Conservation (phyloP, 2,329 filamentous ascomycete genomes). For the Aciculosporium take region DNA sequence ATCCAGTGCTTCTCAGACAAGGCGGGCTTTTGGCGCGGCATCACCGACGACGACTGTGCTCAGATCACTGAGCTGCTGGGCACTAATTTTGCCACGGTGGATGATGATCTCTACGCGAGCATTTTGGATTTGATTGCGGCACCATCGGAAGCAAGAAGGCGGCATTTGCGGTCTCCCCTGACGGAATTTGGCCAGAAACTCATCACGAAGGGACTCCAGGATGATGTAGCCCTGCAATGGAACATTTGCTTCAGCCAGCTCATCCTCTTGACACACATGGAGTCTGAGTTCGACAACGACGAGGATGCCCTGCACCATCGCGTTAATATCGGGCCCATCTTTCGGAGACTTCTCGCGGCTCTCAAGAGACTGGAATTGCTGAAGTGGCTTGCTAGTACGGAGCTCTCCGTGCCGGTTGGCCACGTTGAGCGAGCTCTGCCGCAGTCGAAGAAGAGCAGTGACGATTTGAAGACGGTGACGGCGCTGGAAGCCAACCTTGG, state of each 20-base stretch:
- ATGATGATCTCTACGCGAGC: constrained; percentile 38
- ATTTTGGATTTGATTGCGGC: constrained; percentile 32
- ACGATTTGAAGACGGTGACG: constrained; percentile 37
- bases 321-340: constrained; percentile 55
- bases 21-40: constrained; percentile 61
- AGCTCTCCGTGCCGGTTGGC: constrained; percentile 35
- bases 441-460: constrained; percentile 26
- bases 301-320: constrained; percentile 47
- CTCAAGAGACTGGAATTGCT: constrained; percentile 63
- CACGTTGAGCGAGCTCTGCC: constrained; percentile 22
- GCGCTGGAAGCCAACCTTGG: constrained; percentile 45
- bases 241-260: constrained; percentile 70
- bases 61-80: constrained; percentile 57
- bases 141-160: constrained; percentile 29
- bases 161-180: constrained; percentile 37
- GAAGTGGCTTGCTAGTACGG: constrained; percentile 50
- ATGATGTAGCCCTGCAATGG: constrained; percentile 59
- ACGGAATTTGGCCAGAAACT: constrained; percentile 66
- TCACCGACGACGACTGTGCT: constrained; percentile 69
- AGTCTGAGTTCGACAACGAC: constrained; percentile 63
- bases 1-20: constrained; percentile 68
- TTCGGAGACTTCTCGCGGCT: constrained; percentile 52
- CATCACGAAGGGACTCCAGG: constrained; percentile 62
- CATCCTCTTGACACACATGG: constrained; percentile 72
- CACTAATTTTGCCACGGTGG: constrained; percentile 45